phyloP scores from a whole-genome alignment of 2,329 filamentous ascomycete species.

The Madurella fahalii region DNA sequence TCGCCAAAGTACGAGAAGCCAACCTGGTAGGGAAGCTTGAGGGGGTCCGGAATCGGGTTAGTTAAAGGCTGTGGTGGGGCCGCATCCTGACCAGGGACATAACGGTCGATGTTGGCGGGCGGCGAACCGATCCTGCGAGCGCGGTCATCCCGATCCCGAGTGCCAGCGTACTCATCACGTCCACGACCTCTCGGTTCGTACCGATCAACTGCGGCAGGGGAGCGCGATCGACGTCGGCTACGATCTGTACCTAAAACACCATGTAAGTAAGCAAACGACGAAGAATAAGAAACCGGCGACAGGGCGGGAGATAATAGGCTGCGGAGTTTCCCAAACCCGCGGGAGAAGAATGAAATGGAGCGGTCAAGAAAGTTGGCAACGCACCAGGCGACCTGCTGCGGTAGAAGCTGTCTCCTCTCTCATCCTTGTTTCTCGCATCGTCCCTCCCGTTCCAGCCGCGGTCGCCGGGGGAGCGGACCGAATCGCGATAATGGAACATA shows the following conservation, averaged over 20 bases:
- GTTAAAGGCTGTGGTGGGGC: slow-evolving; percentile 42
- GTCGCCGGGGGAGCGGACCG: slow-evolving; percentile 50
- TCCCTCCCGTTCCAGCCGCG: slow-evolving; percentile 51
- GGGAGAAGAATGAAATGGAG: not conserved
- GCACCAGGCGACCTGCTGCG: slow-evolving; percentile 67
- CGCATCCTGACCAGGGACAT: slow-evolving; percentile 69
- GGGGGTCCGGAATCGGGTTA: slow-evolving; percentile 69
- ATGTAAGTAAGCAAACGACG: slow-evolving; percentile 11
- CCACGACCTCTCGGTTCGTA: slow-evolving; percentile 66
- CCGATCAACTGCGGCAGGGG: slow-evolving; percentile 66
- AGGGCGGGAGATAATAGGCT: too few species aligned
- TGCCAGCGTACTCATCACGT: slow-evolving; percentile 62
- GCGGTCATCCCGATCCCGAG: slow-evolving; percentile 41
- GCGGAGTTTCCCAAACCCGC: not conserved
- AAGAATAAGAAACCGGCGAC: not conserved
- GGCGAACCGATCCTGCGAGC: slow-evolving; percentile 58
- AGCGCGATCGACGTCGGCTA: slow-evolving; percentile 61
- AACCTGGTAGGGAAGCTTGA: slow-evolving; percentile 71
- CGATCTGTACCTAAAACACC: slow-evolving; percentile 49
- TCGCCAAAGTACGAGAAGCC: slow-evolving; percentile 83
- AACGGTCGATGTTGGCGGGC: slow-evolving; percentile 74
- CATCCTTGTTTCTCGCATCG: slow-evolving; percentile 48
- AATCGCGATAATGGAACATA: slow-evolving; percentile 52
- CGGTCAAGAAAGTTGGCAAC: slow-evolving; percentile 31
- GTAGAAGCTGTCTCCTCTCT: slow-evolving; percentile 57